phyloP scores from a whole-genome alignment of 352 stramenopile species.

The Pythium phragmiticola region DNA sequence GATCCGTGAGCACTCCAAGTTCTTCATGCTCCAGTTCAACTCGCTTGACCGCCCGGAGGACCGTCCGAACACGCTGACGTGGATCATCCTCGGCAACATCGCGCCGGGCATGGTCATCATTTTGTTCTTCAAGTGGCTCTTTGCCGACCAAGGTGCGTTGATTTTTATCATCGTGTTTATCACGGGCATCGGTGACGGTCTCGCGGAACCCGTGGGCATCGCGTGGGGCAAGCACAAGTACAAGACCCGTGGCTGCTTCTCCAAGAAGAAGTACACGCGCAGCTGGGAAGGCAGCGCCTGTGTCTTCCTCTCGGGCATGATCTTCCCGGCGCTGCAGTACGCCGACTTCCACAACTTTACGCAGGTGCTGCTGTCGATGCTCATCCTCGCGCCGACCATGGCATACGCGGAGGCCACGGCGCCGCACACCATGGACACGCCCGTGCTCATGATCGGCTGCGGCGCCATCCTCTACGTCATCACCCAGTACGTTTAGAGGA shows the following conservation, averaged over 20 bases:
- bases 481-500: slow-evolving; percentile 52
- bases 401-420: slow-evolving; percentile 82
- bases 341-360: slow-evolving; percentile 75
- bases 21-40: slow-evolving; percentile 90
- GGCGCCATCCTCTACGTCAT: slow-evolving; percentile 75
- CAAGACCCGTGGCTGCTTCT: slow-evolving; percentile 77
- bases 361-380: slow-evolving; percentile 74
- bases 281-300: slow-evolving; percentile 76
- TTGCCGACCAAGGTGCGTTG: slow-evolving; percentile 37
- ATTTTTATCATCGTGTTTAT: slow-evolving; percentile 65
- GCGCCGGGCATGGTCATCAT: slow-evolving; percentile 67
- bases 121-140: slow-evolving; percentile 87
- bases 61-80: slow-evolving; percentile 46
- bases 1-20: slow-evolving; percentile 70
- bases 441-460: slow-evolving; percentile 79
- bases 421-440: slow-evolving; percentile 85
- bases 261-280: slow-evolving; percentile 76
- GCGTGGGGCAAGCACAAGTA: slow-evolving; percentile 84
- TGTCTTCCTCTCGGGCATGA: slow-evolving; percentile 73
- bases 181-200: slow-evolving; percentile 69
- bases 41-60: slow-evolving; percentile 82
- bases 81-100: slow-evolving; percentile 54
- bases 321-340: slow-evolving; percentile 79
- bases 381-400: slow-evolving; percentile 76
- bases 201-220: slow-evolving; percentile 78